Percentiles rank a stretch among this genome's conserved stretches.
Conservation (phyloP, 2,329 filamentous ascomycete species). For the Alternaria incomplexa region DNA sequence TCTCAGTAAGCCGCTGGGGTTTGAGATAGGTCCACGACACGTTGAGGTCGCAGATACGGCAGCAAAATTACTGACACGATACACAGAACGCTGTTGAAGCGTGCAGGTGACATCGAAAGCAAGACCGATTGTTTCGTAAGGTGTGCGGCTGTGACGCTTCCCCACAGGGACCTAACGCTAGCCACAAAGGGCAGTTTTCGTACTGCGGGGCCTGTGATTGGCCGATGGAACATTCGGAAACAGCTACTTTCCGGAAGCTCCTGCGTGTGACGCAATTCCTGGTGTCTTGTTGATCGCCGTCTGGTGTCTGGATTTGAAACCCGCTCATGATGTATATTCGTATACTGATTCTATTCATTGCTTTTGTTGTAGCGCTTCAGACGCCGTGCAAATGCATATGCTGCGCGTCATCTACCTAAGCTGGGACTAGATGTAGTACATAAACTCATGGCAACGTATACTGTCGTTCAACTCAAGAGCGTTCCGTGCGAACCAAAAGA, state of each 20-base stretch:
- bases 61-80: background rate
- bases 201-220: constrained; percentile 24
- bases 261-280: background rate
- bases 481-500: background rate
- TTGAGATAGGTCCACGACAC: background rate
- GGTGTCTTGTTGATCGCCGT: background rate
- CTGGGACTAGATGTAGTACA: constrained; percentile 2
- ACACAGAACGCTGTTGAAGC: constrained; percentile 14
- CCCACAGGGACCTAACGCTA: constrained; percentile 12
- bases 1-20: background rate
- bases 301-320: background rate
- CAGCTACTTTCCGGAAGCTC: background rate
- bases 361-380: constrained; percentile 4
- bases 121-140: constrained; percentile 8
- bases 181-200: constrained; percentile 15
- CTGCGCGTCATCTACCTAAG: constrained; percentile 1
- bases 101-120: constrained; percentile 1
- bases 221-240: background rate
- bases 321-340: background rate
- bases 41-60: constrained; percentile 1
- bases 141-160: constrained; percentile 17
- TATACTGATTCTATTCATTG: constrained; percentile 6
- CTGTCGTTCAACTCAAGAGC: background rate
- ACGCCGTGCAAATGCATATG: constrained; percentile 9
- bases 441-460: constrained; percentile 2